phyloP scores from a whole-genome alignment of 1,284 basidiomycete genomes.

The Pseudozyma tsukubaensis region DNA sequence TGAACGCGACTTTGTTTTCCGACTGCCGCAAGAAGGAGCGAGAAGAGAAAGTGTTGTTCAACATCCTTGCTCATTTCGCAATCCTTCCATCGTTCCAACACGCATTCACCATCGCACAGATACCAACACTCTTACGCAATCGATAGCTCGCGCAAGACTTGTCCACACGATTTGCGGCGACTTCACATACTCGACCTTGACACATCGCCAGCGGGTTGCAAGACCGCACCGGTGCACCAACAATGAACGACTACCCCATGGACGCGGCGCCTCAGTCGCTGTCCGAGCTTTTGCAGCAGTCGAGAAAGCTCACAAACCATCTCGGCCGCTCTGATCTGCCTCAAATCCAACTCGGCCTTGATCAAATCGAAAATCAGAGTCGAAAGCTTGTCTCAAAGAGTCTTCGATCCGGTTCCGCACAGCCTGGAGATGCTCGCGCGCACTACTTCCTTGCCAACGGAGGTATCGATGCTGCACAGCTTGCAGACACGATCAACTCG shows the following conservation, averaged over 20 bases:
- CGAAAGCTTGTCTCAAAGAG: conserved; percentile 64
- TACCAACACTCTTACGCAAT: too few species aligned
- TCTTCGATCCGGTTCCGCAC: conserved; percentile 73
- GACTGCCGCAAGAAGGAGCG: conserved; percentile 19
- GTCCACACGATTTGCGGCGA: background rate
- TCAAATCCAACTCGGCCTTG: conserved; percentile 84
- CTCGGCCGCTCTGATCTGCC: conserved; percentile 77
- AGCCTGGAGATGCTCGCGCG: conserved; percentile 68
- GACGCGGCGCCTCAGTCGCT: conserved; percentile 57
- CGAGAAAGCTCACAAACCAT: conserved; percentile 65
- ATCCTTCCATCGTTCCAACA: conserved; percentile 9
- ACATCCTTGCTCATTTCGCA: conserved; percentile 2
- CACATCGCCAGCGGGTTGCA: background rate
- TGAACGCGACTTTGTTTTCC: conserved; percentile 13
- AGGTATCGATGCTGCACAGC: conserved; percentile 84
- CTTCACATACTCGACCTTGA: too few species aligned
- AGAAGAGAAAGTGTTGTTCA: conserved; percentile 15
- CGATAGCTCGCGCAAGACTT: background rate
- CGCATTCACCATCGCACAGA: conserved; percentile 4
- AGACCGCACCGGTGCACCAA: background rate
- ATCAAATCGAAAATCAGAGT: conserved; percentile 87
- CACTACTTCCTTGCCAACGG: conserved; percentile 82
- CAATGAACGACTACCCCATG: conserved; percentile 56
- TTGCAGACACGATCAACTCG: conserved; percentile 82
- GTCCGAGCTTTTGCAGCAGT: conserved; percentile 65